Conservation (phyloP, 352 stramenopile genomes). For the Peronospora farinosa region DNA sequence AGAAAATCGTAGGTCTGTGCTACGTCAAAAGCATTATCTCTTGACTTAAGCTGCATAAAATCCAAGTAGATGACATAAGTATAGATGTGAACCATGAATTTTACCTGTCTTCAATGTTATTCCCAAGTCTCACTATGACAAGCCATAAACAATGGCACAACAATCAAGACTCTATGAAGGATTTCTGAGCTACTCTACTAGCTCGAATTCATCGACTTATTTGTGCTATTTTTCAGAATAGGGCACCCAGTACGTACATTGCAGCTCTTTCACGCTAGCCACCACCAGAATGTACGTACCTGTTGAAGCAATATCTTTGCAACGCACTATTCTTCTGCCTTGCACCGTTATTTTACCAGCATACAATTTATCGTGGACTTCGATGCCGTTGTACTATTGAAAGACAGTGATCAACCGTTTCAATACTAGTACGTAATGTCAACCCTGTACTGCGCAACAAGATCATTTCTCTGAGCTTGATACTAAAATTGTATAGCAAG, state of each 20-base stretch:
- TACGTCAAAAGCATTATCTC: background rate
- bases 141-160: no score
- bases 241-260: no score
- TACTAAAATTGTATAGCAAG: background rate
- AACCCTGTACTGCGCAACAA: constrained; percentile 8
- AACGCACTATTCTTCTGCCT: no score
- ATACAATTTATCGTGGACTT: background rate
- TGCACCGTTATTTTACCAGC: background rate
- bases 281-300: no score
- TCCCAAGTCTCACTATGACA: no score
- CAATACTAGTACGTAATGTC: background rate
- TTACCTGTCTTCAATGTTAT: background rate
- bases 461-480: constrained; percentile 6
- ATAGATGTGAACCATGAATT: background rate
- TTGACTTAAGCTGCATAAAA: background rate
- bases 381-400: background rate
- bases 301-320: no score
- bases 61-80: background rate
- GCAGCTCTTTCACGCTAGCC: no score
- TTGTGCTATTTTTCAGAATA: no score
- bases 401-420: background rate
- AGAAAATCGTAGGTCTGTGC: background rate
- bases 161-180: no score
- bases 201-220: no score
- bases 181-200: no score